These are phyloP conservation scores for Diplodia sapinea DNA, from an alignment of 2,329 filamentous ascomycete genomes.

Conservation along the genomic window DNA sequence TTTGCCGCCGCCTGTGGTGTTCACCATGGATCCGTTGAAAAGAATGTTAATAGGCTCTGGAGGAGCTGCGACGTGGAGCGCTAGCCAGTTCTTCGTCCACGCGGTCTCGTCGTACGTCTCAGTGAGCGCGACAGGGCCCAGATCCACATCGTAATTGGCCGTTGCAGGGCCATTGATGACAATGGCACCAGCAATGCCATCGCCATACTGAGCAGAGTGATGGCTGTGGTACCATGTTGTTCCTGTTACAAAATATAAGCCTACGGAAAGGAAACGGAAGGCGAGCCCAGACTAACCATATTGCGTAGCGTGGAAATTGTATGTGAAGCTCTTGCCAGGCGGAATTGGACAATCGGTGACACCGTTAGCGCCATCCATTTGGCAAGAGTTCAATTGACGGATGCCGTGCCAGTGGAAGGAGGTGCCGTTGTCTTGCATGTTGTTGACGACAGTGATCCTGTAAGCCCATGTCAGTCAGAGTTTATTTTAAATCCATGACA, in stretches of 20 bases:
- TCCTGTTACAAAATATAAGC: background rate
- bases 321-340: constrained; percentile 50
- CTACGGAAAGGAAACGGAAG: background rate
- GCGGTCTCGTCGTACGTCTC: constrained; percentile 46
- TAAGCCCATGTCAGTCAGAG: background rate
- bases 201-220: constrained; percentile 42
- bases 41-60: constrained; percentile 53
- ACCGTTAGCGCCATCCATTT: constrained; percentile 63
- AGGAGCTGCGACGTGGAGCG: constrained; percentile 42
- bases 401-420: constrained; percentile 68
- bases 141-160: constrained; percentile 48
- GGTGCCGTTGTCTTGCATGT: constrained; percentile 62
- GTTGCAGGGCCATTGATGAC: constrained; percentile 49
- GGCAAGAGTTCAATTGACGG: constrained; percentile 60
- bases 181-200: constrained; percentile 48
- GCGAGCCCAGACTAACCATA: constrained; percentile 39
- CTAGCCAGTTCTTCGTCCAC: constrained; percentile 33
- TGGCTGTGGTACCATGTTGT: constrained; percentile 43
- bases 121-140: constrained; percentile 48
- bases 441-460: constrained; percentile 56
- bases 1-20: constrained; percentile 49
- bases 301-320: constrained; percentile 59
- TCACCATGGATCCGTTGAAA: constrained; percentile 63
- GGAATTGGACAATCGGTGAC: constrained; percentile 50
- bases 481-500: background rate